Conservation (phyloP, 2,329 filamentous ascomycete genomes). For the Rutstroemia sp. region DNA sequence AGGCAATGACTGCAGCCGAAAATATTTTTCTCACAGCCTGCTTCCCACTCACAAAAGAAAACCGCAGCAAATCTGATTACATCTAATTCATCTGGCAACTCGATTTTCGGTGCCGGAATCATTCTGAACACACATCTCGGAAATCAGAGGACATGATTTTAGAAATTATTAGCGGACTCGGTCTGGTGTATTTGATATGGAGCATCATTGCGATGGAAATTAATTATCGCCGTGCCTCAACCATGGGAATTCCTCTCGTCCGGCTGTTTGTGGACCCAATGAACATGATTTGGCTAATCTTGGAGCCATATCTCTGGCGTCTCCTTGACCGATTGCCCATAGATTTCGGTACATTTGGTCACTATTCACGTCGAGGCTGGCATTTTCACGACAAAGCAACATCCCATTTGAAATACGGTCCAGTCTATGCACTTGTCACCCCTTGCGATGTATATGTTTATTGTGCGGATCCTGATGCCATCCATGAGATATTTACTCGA, state of each 20-base stretch:
- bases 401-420: slow-evolving; percentile 1
- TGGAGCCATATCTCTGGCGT: background rate
- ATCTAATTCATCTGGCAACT: background rate
- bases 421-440: background rate
- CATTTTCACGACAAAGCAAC: background rate
- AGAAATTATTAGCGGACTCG: background rate
- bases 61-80: no score
- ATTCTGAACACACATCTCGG: background rate
- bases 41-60: no score
- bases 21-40: no score
- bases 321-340: background rate
- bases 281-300: background rate
- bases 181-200: background rate
- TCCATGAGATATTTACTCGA: background rate
- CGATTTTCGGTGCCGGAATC: background rate
- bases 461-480: background rate
- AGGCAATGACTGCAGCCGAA: no score
- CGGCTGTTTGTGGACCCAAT: background rate
- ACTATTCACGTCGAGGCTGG: background rate
- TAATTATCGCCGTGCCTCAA: background rate
- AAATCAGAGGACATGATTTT: background rate
- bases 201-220: background rate
- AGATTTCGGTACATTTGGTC: background rate
- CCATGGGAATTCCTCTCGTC: background rate
- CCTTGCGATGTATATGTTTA: background rate